Percentiles rank a stretch among this genome's conserved stretches.
These are phyloP conservation scores for Ophiostoma quercus DNA, from an alignment of 2,329 filamentous ascomycete species.

Conservation along the genomic window DNA sequence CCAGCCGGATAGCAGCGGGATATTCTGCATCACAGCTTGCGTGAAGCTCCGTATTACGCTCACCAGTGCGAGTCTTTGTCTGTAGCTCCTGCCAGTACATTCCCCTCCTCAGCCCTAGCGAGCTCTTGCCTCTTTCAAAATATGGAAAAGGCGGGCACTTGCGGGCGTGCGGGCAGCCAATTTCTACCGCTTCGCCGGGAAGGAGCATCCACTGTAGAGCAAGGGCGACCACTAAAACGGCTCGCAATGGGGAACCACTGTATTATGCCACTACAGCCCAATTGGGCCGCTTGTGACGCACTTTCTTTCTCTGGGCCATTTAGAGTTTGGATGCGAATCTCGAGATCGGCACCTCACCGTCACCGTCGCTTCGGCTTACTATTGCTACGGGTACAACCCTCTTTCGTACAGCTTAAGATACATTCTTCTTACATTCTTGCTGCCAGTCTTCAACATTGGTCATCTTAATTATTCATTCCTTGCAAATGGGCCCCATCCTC, in stretches of 20 bases:
- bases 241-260: neutral
- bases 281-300: neutral
- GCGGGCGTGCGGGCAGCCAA: neutral
- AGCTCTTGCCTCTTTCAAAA: neutral
- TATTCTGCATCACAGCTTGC: neutral
- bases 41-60: neutral
- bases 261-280: conserved; percentile 8
- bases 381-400: neutral
- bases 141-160: neutral
- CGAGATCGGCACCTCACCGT: conserved; percentile 6
- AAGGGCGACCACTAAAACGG: neutral
- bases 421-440: neutral
- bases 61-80: neutral
- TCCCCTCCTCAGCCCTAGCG: neutral
- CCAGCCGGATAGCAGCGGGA: conserved; percentile 5
- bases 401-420: neutral
- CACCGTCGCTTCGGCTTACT: neutral
- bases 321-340: neutral
- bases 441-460: neutral
- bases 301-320: neutral
- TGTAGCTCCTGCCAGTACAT: neutral
- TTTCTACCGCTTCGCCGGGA: conserved; percentile 3
- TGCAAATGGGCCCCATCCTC: conserved; percentile 20
- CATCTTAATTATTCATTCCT: neutral
- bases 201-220: neutral